Evolutionary conservation across 2,329 filamentous ascomycete species (phyloP).

Genomic region (Fusarium sp.): DNA sequence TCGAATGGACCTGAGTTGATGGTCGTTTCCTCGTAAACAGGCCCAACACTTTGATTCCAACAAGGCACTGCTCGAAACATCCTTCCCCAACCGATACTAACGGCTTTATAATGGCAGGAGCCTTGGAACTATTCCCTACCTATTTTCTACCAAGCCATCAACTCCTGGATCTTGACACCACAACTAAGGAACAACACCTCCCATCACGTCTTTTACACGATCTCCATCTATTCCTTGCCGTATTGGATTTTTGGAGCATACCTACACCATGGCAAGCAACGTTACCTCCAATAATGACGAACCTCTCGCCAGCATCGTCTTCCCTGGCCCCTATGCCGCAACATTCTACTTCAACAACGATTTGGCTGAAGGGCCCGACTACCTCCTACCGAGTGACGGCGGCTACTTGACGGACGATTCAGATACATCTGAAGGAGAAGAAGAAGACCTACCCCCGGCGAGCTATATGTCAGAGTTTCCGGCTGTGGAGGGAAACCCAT

Average conservation of each 20-base stretch:
- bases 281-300: neutral
- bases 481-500: neutral
- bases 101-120: neutral
- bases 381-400: constrained; percentile 4
- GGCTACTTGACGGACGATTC: neutral
- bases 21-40: neutral
- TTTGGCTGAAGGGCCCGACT: constrained; percentile 2
- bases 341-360: constrained; percentile 23
- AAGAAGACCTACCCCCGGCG: neutral
- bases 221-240: neutral
- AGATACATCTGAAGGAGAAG: neutral
- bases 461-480: constrained; percentile 2
- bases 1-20: neutral
- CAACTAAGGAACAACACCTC: neutral
- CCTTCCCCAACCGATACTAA: neutral
- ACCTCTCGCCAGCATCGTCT: constrained; percentile 3
- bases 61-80: neutral
- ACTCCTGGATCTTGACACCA: neutral
- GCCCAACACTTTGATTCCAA: neutral
- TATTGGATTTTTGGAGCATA: neutral
- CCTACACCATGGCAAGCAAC: constrained; percentile 3
- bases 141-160: neutral
- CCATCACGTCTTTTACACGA: neutral
- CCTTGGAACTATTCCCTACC: neutral
- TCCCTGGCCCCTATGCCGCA: neutral